A percentile compares a stretch with the other conserved stretches of the same genome.
These are phyloP conservation scores for Aureobasidium zeae DNA, from an alignment of 2,329 filamentous ascomycete species.

Conservation along the genomic window DNA sequence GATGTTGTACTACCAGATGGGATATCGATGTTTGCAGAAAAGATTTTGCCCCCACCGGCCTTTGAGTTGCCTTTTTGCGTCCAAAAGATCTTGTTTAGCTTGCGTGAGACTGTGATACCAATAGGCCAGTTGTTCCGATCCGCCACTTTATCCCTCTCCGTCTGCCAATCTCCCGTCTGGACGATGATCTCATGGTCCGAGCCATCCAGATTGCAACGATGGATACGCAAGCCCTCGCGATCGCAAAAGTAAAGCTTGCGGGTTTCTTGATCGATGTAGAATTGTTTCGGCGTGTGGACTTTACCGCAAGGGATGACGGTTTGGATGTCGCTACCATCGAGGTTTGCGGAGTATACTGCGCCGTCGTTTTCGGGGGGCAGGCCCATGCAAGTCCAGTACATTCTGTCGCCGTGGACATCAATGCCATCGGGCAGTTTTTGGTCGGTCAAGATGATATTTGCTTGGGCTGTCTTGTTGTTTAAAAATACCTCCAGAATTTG, in stretches of 20 bases:
- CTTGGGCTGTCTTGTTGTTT: background rate
- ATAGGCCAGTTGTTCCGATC: conserved; percentile 44
- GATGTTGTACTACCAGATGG: conserved; percentile 29
- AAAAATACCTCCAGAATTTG: background rate
- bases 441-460: background rate
- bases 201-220: conserved; percentile 31
- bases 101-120: conserved; percentile 41
- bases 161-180: conserved; percentile 33
- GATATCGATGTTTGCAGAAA: conserved; percentile 38
- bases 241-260: conserved; percentile 36
- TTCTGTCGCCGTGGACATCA: conserved; percentile 21
- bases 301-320: conserved; percentile 37
- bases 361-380: conserved; percentile 17
- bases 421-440: conserved; percentile 27
- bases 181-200: conserved; percentile 32
- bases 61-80: conserved; percentile 51
- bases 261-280: conserved; percentile 24
- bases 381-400: conserved; percentile 30
- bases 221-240: conserved; percentile 35
- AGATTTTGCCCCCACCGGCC: conserved; percentile 43
- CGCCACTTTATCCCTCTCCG: conserved; percentile 12
- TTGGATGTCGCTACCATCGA: conserved; percentile 25
- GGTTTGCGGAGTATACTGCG: conserved; percentile 25
- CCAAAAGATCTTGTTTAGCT: conserved; percentile 46
- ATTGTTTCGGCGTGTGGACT: conserved; percentile 43